These are phyloP conservation scores for Ophiostoma triangulosporum DNA, from an alignment of 2,329 filamentous ascomycete species.

Conservation along the genomic window DNA sequence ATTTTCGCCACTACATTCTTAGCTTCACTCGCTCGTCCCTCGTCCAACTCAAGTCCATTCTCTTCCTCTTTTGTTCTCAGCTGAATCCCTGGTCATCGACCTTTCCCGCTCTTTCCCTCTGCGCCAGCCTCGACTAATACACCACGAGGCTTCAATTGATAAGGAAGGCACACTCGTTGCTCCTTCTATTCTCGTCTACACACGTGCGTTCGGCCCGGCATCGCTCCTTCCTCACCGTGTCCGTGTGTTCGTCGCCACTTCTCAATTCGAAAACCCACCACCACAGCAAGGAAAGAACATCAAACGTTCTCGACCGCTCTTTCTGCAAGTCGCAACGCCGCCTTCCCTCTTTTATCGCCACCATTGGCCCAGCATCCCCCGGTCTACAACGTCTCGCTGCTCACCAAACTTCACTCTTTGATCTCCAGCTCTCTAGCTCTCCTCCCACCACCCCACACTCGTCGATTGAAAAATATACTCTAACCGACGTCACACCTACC, in stretches of 20 bases:
- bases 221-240: neutral
- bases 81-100: neutral
- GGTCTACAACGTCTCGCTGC: neutral
- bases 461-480: neutral
- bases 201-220: no score
- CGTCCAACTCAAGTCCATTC: neutral
- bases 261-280: constrained; percentile 1
- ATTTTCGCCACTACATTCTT: neutral
- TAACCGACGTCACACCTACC: neutral
- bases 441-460: neutral
- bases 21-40: neutral
- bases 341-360: neutral
- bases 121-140: neutral
- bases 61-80: neutral
- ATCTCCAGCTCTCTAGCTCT: neutral
- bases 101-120: neutral
- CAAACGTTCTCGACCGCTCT: neutral
- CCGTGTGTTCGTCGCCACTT: constrained; percentile 5
- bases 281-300: neutral
- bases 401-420: neutral
- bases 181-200: no score
- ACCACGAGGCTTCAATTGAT: neutral
- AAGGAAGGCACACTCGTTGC: neutral
- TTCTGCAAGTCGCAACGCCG: neutral
- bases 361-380: neutral